Evolutionary conservation across 2,329 filamentous ascomycete genomes (phyloP), one percentile per base, ranked within the genome.

Genomic region (Diaporthe citriasiana): DNA sequence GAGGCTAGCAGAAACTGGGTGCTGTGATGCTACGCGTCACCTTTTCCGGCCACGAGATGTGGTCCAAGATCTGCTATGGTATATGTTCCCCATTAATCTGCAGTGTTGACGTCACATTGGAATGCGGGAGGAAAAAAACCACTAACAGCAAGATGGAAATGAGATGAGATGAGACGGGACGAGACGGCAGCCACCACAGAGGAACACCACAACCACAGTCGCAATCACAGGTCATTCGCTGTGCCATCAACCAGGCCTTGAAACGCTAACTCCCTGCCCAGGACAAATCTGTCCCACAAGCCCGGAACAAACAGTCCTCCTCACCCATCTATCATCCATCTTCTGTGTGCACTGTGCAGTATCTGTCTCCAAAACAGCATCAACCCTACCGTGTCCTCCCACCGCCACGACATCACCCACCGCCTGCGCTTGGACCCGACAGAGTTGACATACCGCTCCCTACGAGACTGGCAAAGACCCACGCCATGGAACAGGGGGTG

Each of bases 401-500:
- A 66, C 60, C 59, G 59, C 59, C 59, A 65, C 59, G 10, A 50
- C 40, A 1, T 35, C 30, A 50, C 45, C 60, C 42, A 50, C 60
- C 42, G 60, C 60, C 27, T 10, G 19, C 3, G 30, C 60, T 66
- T 35, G 45, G 60, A 27, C 45, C 60, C 30, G 60, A 33, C 40
- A 38, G n/a, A 17, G 2, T 45, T 50, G 45, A 51, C 60, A 66
- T 51, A 51, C 60, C 60, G 60, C 60, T 50, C 60, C 60, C 60
- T 50, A 42, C 60, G 19, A n/a, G 27, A 50, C 25, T 13, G 60
- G 42, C 22, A 65, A 47, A 50, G 60, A 65, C 50, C 60, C 47
- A 22, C 60, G 60, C 60, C 60, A 65, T 65, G 60, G 60, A 35
- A 25, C 60, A 65, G 60, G 60, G 60, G 60, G n/a, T 22, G 3